Evolutionary conservation across 169 alveolate genomes (phyloP), one percentile per base, ranked within the genome.

Genomic region (Eimeria mitis): DNA sequence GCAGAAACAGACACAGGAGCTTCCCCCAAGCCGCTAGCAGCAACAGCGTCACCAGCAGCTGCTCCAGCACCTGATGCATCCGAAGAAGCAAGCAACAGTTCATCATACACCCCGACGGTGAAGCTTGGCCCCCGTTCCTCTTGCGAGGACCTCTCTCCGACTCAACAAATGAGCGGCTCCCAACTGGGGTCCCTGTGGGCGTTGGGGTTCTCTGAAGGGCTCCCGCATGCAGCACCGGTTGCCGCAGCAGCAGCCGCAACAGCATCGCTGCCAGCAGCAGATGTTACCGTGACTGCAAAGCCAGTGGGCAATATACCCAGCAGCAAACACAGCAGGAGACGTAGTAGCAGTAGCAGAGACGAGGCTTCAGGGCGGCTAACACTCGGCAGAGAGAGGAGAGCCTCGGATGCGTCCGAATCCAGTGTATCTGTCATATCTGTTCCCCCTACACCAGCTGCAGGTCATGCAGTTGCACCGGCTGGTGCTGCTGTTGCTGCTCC

Each of bases 51-150:
- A 34, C 44, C 28, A n/a, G 78, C 63, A 44, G 49, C 78, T 44
- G 44, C 68, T 34, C n/a, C 79, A 63, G 92, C 61, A 63, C 40
- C 83, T 9, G 61, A 37, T 23, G 83, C 49, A 2, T 63, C 81
- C 23, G 92, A 87, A 23, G 65, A 47, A 40, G 63, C 83, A 63
- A 28, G 59, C 44, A 63, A 65, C 92, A 63, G 92, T 52, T 87
- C 92, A 6, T 83, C 91, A 3, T 87, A 87, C 81, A 63, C 92
- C 25, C 92, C 92, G 63, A 87, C 92, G 21, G 92, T 87, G 65
- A 49, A 37, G 83, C 81, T 87, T 70, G 92, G 65, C 52, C 83
- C 83, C 42, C 65, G 75, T 25, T 87, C 92, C 13, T 87, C 92
- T 56, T 87, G 81, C 61, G 92, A 87, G 21, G 81, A 87, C 81